Base-by-base conservation (phyloP, 1,284 basidiomycete genomes). In the Trametes versicolor region DNA sequence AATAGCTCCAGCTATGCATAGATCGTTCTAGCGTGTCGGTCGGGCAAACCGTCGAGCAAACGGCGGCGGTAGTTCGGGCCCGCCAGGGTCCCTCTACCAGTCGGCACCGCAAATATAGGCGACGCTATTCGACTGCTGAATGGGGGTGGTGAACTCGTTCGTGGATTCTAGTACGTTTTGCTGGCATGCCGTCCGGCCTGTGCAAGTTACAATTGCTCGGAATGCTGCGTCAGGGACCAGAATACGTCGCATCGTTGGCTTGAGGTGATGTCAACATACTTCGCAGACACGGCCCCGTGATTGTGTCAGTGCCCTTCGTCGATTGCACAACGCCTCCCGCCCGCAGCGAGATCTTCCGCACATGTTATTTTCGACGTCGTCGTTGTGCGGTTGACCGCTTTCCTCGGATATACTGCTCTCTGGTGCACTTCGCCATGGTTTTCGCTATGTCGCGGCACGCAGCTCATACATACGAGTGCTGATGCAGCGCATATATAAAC, bases 51-150 rank as follows among this genome's bases (percentile, higher is more conserved):
- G n/a, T n/a, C n/a, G n/a, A n/a, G n/a, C n/a, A n/a, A n/a, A n/a
- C n/a, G n/a, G n/a, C n/a, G n/a, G n/a, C n/a, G n/a, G n/a, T n/a
- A n/a, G n/a, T n/a, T n/a, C n/a, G n/a, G n/a, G n/a, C n/a, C n/a
- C n/a, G n/a, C n/a, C n/a, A n/a, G n/a, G n/a, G n/a, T n/a, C n/a
- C n/a, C n/a, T n/a, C n/a, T n/a, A n/a, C n/a, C n/a, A n/a, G n/a
- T n/a, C n/a, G 43, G 43, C 43, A 47, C 43, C 43, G 43, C 43
- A 21, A 21, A 47, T 47, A 9, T 47, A 47, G 43, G 23, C 43
- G 43, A 47, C 43, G n/a, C 43, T 47, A 5, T 47, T 21, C n/a
- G 15, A 8, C 43, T 47, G 21, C 43, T 47, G 43, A 19, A 8
- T 8, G n/a, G 6, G 6, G 21, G n/a, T 47, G 43, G n/a, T 23